A percentile compares a stretch with the other conserved stretches of the same genome.
Conservation (phyloP, 2,329 filamentous ascomycete species). For the Ophiostoma triangulosporum region DNA sequence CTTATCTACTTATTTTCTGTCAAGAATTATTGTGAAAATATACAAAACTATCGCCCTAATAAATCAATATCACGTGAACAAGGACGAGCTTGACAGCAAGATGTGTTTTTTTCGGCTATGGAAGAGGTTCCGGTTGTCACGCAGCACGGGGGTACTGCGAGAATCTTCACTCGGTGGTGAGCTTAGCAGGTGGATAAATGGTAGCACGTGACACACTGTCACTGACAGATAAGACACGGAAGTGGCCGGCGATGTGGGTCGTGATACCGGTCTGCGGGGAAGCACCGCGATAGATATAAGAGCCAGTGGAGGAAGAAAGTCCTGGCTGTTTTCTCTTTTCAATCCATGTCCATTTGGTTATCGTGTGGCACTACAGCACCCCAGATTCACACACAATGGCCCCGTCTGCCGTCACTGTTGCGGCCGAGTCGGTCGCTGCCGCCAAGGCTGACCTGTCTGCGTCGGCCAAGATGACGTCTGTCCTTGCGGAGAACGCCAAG, state of each 20-base stretch:
- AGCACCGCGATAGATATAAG: slow-evolving; percentile 1
- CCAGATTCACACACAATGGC: slow-evolving; percentile 3
- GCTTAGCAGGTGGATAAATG: too few species aligned
- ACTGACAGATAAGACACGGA: slow-evolving; percentile 6
- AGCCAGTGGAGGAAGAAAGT: background rate
- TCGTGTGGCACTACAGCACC: background rate
- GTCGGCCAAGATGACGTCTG: background rate
- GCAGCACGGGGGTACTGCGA: too few species aligned
- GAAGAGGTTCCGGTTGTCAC: too few species aligned
- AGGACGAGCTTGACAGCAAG: too few species aligned
- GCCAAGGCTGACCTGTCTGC: background rate
- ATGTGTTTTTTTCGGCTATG: too few species aligned
- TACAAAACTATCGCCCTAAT: too few species aligned
- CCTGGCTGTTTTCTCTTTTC: background rate
- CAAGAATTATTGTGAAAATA: too few species aligned
- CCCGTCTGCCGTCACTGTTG: slow-evolving; percentile 8
- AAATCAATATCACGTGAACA: too few species aligned
- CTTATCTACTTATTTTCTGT: too few species aligned
- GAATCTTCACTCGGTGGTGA: too few species aligned
- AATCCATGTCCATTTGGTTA: background rate
- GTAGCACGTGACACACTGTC: too few species aligned
- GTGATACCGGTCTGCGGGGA: background rate
- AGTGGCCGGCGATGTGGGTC: slow-evolving; percentile 7
- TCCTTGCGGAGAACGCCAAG: background rate
- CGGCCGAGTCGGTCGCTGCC: background rate